Evolutionary conservation across 139 green algal species (phyloP), one percentile per base, ranked within the genome.

Genomic region (Haematococcus lacustris): DNA sequence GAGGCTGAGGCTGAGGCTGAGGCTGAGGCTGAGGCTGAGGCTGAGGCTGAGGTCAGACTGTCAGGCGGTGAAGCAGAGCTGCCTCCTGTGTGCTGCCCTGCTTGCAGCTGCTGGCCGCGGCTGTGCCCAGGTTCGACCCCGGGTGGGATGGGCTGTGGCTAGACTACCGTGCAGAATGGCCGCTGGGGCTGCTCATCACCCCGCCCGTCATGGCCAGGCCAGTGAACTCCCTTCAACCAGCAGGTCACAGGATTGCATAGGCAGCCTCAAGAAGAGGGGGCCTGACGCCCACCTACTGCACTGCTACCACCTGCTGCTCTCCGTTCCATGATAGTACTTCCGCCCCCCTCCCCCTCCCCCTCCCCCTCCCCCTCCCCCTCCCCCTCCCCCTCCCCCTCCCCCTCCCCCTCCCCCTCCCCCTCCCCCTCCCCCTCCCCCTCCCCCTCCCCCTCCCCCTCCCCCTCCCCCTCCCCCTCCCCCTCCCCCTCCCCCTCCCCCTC

Each of bases 121-220:
- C 61, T n/a, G 74, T 92, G 23, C 88, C 91, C 2, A 43, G 71
- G 0, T 86, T 85, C 35, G 91, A 96, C 70, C 57, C 41, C 3
- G 51, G 67, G 35, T 97, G 91, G 92, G 92, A 97, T 77, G 78
- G 75, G 1, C 66, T 97, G 66, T 85, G 51, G 59, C 81, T 97
- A 43, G 72, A 82, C 62, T 90, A 86, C 71, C 33, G 70, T 0
- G 50, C 91, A 51, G 76, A 86, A 3, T 97, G 92, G 92, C 92
- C 91, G 1, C 80, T 97, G 71, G 87, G 90, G 38, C 80, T 96
- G 71, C 77, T 97, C 60, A 82, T 97, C 66, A 92, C 90, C 1
- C 79, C 84, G 3, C 51, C 33, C 3, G 59, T 51, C 38, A 38
- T 75, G 57, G 38, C 32, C 25, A 30, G 70, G 70, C 51, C 30